Percentiles rank a stretch among this genome's conserved stretches.
phyloP scores from a whole-genome alignment of 441 rosid genomes.

The Erodium trifolium region DNA sequence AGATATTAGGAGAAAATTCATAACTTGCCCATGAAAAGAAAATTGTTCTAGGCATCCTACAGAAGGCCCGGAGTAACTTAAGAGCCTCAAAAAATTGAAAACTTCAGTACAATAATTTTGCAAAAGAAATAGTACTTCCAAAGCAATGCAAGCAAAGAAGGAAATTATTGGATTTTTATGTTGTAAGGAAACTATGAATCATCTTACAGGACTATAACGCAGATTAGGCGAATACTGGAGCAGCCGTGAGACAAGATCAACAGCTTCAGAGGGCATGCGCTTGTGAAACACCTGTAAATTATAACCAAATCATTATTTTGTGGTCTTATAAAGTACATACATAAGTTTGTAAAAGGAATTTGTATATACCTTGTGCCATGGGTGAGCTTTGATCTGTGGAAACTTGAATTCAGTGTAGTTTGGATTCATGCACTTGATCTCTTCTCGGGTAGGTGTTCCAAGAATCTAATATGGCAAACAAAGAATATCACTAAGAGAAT shows the following conservation, averaged over 20 bases:
- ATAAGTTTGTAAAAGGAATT: constrained; percentile 9
- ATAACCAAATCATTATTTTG: constrained; percentile 11
- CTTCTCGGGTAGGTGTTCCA: constrained; percentile 97
- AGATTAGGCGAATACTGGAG: constrained; percentile 91
- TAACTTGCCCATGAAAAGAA: no score
- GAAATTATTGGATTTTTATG: background rate
- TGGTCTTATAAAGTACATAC: background rate
- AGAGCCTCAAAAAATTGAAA: no score
- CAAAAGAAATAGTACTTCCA: no score
- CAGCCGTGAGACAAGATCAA: constrained; percentile 88
- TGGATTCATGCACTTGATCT: constrained; percentile 97
- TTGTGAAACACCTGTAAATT: constrained; percentile 68
- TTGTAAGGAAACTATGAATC: background rate
- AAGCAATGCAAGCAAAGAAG: background rate
- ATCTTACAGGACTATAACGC: constrained; percentile 79
- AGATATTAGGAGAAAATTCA: background rate
- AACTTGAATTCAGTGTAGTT: constrained; percentile 86
- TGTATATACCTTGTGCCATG: constrained; percentile 83
- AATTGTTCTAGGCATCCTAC: no score
- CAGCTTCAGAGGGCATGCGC: constrained; percentile 94
- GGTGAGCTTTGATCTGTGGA: constrained; percentile 94
- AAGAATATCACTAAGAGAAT: background rate
- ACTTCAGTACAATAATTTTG: no score
- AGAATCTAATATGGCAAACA: constrained; percentile 42
- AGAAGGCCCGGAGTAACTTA: no score